Evolutionary conservation across 148 eudicot genomes (phyloP).

Genomic region (Mesembryanthemum crystallinum): DNA sequence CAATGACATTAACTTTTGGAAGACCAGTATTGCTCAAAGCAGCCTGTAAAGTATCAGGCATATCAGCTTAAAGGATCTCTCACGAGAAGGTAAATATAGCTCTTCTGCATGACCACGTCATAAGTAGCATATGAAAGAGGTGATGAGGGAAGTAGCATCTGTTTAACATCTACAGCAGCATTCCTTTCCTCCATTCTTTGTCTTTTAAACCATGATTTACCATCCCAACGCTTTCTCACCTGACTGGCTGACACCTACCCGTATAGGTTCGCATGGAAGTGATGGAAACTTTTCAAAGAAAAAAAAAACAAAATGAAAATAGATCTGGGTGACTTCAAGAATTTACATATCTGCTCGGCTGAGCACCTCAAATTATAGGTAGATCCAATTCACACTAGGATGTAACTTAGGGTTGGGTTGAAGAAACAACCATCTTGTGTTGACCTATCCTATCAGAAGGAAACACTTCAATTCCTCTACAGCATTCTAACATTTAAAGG

Average conservation of each 20-base stretch:
- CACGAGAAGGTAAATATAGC: background rate
- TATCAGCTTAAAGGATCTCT: background rate
- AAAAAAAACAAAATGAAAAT: background rate
- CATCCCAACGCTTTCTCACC: background rate
- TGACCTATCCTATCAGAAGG: background rate
- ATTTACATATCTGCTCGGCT: background rate
- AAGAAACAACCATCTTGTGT: background rate
- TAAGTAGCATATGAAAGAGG: background rate
- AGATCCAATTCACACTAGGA: background rate
- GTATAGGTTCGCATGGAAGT: background rate
- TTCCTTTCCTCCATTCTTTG: background rate
- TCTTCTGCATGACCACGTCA: background rate
- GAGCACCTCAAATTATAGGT: background rate
- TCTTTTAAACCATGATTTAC: background rate
- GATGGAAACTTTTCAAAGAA: background rate
- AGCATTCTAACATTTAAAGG: background rate
- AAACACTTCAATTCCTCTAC: background rate
- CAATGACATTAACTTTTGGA: constrained; percentile 71
- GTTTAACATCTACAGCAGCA: background rate
- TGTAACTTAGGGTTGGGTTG: background rate
- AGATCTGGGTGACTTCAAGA: background rate
- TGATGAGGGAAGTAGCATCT: background rate
- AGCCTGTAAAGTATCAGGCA: constrained; percentile 43
- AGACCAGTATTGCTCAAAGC: constrained; percentile 83
- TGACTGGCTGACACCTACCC: background rate